Evolutionary conservation across 345 rosid species (phyloP), one percentile per base, ranked within the genome.

Genomic region (Linum lewisii): DNA sequence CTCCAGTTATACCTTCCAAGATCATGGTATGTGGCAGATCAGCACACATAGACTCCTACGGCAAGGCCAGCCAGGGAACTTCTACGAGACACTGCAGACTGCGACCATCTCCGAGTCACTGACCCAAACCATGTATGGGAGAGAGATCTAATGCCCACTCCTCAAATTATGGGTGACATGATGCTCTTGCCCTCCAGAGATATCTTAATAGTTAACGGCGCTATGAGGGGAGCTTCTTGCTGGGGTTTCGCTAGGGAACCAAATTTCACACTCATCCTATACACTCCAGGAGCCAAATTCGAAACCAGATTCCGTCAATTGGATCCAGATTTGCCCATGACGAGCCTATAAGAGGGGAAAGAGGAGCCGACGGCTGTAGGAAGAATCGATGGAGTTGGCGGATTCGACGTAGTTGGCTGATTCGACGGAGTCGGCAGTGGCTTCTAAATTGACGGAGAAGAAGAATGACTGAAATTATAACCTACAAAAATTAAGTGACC

Each of bases 271-370:
- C 56, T 24, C 1, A 1, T 52, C 7, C 24, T 52, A 24, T 52
- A n/a, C 56, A 52, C 56, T 2, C 24, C 14, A 20, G 56, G 56
- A 11, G 47, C 47, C 56, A 3, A 52, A 52, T 80, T 74, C 57
- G 51, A 24, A 24, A 66, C 44, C 23, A 52, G 13, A 13, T 13
- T 10, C 15, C 23, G 15, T 4, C 23, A 52, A 21, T 11, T 52
- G 21, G 15, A 8, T 21, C 56, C 56, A n/a, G n/a, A n/a, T n/a
- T n/a, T n/a, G n/a, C n/a, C n/a, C n/a, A n/a, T n/a, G n/a, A n/a
- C n/a, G n/a, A n/a, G n/a, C n/a, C n/a, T n/a, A n/a, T n/a, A n/a
- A n/a, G n/a, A n/a, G n/a, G n/a, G n/a, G n/a, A n/a, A n/a, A n/a
- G n/a, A n/a, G n/a, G n/a, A n/a, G n/a, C n/a, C n/a, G n/a, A n/a